phyloP scores from a whole-genome alignment of 2,329 filamentous ascomycete genomes.

The Colletotrichum melonis region DNA sequence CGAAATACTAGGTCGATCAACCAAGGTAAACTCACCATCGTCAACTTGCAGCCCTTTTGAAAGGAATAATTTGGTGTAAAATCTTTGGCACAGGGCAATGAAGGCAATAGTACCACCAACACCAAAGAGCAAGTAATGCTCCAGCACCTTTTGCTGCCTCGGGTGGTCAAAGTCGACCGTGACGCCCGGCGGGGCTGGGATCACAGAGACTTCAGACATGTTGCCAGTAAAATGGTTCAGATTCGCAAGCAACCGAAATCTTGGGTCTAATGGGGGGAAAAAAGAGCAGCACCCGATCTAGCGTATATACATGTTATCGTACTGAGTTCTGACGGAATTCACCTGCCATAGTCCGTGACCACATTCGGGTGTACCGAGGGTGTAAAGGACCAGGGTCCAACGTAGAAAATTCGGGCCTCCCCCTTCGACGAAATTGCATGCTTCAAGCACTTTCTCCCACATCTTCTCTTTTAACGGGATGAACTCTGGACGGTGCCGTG shows the following conservation, averaged over 20 bases:
- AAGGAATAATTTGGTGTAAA: slow-evolving; percentile 43
- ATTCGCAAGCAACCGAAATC: background rate
- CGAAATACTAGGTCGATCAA: too few species aligned
- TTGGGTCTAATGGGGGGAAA: background rate
- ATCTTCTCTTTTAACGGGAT: background rate
- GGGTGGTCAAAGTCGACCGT: slow-evolving; percentile 43
- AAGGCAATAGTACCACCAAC: slow-evolving; percentile 35
- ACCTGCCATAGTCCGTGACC: background rate
- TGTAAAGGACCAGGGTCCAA: background rate
- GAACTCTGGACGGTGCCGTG: background rate
- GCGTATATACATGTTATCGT: background rate
- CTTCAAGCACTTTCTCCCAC: background rate
- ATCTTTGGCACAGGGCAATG: slow-evolving; percentile 36
- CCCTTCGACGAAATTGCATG: background rate
- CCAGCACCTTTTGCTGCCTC: slow-evolving; percentile 31
- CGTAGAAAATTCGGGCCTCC: background rate
- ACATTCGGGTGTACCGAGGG: background rate
- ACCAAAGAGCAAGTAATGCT: slow-evolving; percentile 39
- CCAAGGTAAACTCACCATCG: slow-evolving; percentile 35
- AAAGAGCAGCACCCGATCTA: background rate
- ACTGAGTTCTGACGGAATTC: background rate
- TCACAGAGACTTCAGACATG: background rate
- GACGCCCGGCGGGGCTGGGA: slow-evolving; percentile 37
- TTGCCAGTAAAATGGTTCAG: background rate
- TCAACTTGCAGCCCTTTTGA: slow-evolving; percentile 38